Evolutionary conservation across 768 basidiomycete species (phyloP).

Genomic region (Termitomyces sp.): DNA sequence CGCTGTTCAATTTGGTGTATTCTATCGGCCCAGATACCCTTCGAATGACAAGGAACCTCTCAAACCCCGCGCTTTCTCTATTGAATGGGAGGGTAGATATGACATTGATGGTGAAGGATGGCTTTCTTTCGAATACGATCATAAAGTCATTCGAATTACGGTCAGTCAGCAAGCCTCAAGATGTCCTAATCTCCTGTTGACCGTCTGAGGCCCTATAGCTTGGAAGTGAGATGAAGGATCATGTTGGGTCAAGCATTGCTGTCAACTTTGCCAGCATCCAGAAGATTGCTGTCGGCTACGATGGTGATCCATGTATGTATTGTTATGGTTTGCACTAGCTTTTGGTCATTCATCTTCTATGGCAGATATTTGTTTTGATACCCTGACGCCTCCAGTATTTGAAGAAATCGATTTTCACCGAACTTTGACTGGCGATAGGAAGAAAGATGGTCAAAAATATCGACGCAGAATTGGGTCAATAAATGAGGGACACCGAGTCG

Average conservation of each 20-base stretch:
- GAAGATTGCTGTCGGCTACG: conserved; percentile 57
- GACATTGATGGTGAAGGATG: conserved; percentile 42
- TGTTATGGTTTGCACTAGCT: conserved; percentile 1
- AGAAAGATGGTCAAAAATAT: conserved; percentile 39
- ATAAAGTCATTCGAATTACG: conserved; percentile 60
- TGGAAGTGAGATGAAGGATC: conserved; percentile 51
- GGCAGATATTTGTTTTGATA: conserved; percentile 66
- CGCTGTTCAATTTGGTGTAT: conserved; percentile 64
- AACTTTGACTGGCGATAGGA: conserved; percentile 36
- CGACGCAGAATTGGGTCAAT: conserved; percentile 57
- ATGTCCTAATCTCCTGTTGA: not conserved
- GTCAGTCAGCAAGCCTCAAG: conserved; percentile 29
- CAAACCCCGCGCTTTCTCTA: conserved; percentile 53
- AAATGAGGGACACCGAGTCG: conserved; percentile 49
- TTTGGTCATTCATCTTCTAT: conserved; percentile 3
- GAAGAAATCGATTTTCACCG: conserved; percentile 60
- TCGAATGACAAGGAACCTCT: conserved; percentile 22
- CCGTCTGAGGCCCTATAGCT: conserved; percentile 45
- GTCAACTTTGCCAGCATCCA: conserved; percentile 57
- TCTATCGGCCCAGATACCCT: conserved; percentile 38
- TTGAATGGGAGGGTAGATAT: conserved; percentile 65
- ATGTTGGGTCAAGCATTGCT: conserved; percentile 45
- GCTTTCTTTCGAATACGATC: conserved; percentile 63
- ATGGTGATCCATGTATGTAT: conserved; percentile 61
- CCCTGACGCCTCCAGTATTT: conserved; percentile 58